A percentile compares a stretch with the other conserved stretches of the same genome.
phyloP scores from a whole-genome alignment of 2,329 filamentous ascomycete species.

The Colletotrichum melonis region DNA sequence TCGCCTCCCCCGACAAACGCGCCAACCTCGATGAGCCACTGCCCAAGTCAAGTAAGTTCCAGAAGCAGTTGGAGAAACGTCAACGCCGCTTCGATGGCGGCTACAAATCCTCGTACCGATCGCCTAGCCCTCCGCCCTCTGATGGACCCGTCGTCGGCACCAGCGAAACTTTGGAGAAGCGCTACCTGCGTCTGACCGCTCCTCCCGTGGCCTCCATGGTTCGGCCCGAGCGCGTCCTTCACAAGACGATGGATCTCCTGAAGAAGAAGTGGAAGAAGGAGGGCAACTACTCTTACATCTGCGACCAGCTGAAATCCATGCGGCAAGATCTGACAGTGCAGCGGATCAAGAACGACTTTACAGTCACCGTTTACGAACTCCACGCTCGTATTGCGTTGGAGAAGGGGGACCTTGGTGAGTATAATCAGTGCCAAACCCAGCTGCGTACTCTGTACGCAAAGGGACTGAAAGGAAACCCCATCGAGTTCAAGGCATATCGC shows the following conservation, averaged over 20 bases:
- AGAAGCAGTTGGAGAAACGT: slow-evolving; percentile 87
- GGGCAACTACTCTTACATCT: slow-evolving; percentile 96
- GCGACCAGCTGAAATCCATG: slow-evolving; percentile 99
- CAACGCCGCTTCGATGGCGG: slow-evolving; percentile 85
- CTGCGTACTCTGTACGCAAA: slow-evolving; percentile 90
- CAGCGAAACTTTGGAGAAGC: slow-evolving; percentile 88
- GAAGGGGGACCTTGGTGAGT: slow-evolving; percentile 99
- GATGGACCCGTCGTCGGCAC: slow-evolving; percentile 85
- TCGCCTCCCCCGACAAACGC: slow-evolving; percentile 62
- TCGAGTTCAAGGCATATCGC: slow-evolving; percentile 99
- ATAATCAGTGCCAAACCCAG: slow-evolving; percentile 99
- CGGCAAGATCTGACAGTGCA: slow-evolving; percentile 98
- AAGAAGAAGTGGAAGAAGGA: slow-evolving; percentile 96
- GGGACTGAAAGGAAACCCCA: slow-evolving; percentile 87
- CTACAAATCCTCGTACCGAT: slow-evolving; percentile 67
- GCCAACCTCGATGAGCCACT: slow-evolving; percentile 54
- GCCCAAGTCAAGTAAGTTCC: slow-evolving; percentile 83
- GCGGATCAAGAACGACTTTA: slow-evolving; percentile 96
- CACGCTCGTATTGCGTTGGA: slow-evolving; percentile 97
- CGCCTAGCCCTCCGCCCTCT: slow-evolving; percentile 67
- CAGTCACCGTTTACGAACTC: slow-evolving; percentile 95
- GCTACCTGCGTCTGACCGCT: slow-evolving; percentile 92
- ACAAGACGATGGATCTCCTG: slow-evolving; percentile 86
- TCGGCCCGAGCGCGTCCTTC: slow-evolving; percentile 82
- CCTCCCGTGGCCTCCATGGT: slow-evolving; percentile 90